phyloP scores from a whole-genome alignment of 139 green algal genomes.

The Chlorella sorokiniana region DNA sequence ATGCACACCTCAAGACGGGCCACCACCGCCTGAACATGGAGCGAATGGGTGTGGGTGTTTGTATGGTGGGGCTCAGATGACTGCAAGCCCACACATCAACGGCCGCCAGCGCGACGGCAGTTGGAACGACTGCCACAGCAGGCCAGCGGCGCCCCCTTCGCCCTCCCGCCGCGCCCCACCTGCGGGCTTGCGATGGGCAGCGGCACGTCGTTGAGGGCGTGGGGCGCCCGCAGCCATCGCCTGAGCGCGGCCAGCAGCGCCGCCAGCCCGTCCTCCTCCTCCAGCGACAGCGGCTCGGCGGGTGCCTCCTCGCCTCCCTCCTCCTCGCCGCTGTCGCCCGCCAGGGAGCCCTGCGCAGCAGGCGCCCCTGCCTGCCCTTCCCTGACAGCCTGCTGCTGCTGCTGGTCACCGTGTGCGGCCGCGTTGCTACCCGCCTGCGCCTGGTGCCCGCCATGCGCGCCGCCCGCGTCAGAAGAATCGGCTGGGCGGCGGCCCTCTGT shows the following conservation, averaged over 20 bases:
- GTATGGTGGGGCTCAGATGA: neutral
- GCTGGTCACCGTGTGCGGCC: neutral
- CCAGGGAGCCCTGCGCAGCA: neutral
- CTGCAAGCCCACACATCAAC: neutral
- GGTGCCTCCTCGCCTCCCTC: neutral
- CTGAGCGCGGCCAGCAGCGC: conserved; percentile 29
- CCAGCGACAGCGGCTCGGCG: neutral
- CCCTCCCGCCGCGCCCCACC: neutral
- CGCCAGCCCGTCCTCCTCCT: conserved; percentile 28
- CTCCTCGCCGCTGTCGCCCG: neutral
- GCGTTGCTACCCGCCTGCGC: too few relatives aligned
- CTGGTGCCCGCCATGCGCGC: too few relatives aligned
- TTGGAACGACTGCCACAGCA: neutral
- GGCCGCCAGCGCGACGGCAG: neutral
- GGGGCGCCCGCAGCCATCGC: conserved; percentile 7
- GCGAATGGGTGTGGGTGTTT: neutral
- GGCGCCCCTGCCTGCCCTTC: neutral
- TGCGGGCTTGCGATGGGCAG: conserved; percentile 25
- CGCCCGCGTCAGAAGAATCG: too few relatives aligned
- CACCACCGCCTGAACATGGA: conserved; percentile 3
- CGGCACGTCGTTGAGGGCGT: conserved; percentile 34
- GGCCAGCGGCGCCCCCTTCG: neutral
- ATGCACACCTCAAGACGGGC: conserved; percentile 35
- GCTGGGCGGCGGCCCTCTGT: too few relatives aligned
- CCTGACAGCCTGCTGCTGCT: conserved; percentile 14